phyloP scores from a whole-genome alignment of 805 yeast species.

The Candida boidinii region DNA sequence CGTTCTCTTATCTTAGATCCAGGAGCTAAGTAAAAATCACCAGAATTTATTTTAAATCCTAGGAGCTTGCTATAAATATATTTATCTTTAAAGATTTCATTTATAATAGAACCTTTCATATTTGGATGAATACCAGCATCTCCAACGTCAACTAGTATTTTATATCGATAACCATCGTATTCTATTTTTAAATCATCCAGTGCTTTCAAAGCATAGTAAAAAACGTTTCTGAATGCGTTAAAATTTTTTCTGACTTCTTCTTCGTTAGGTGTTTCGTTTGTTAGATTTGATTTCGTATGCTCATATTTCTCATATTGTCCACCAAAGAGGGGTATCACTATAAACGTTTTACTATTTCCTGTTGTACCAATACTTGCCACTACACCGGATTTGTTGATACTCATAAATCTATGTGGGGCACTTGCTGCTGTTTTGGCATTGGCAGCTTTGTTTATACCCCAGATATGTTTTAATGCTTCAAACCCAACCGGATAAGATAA shows the following conservation, averaged over 20 bases:
- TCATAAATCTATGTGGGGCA: slow-evolving; percentile 38
- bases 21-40: slow-evolving; percentile 25
- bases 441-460: slow-evolving; percentile 26
- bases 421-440: slow-evolving; percentile 38
- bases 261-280: slow-evolving; percentile 8
- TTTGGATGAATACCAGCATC: slow-evolving; percentile 2
- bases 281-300: not conserved
- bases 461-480: slow-evolving; percentile 11
- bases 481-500: slow-evolving; percentile 42
- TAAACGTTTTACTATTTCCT: slow-evolving; percentile 43
- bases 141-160: slow-evolving; percentile 20
- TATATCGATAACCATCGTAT: slow-evolving; percentile 13
- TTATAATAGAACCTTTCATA: slow-evolving; percentile 2
- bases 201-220: slow-evolving; percentile 1
- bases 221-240: not conserved
- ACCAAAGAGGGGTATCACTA: slow-evolving; percentile 26
- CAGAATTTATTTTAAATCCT: slow-evolving; percentile 34
- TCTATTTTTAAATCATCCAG: not conserved
- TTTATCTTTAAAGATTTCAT: slow-evolving; percentile 11
- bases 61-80: slow-evolving; percentile 15
- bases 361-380: slow-evolving; percentile 40
- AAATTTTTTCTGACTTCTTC: not conserved
- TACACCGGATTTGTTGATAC: slow-evolving; percentile 38
- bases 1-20: slow-evolving; percentile 7
- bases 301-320: slow-evolving; percentile 1